Evolutionary conservation across 2,329 filamentous ascomycete species (phyloP).

Genomic region (Tolypocladium sp.): DNA sequence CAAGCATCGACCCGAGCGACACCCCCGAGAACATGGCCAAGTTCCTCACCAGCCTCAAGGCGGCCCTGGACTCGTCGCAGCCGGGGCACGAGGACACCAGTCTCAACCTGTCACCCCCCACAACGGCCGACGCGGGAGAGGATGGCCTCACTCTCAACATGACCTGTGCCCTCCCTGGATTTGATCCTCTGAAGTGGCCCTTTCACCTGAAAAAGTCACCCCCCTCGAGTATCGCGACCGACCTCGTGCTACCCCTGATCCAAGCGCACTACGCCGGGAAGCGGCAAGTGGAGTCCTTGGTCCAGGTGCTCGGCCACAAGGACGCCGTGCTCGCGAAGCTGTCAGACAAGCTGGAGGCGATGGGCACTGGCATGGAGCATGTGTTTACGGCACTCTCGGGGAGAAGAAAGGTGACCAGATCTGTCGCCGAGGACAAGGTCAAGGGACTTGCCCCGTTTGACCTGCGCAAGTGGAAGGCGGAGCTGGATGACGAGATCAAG

Average conservation of each 20-base stretch:
- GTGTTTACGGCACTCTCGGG: constrained; percentile 42
- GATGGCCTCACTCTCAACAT: constrained; percentile 42
- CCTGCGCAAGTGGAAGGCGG: constrained; percentile 26
- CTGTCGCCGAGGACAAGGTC: constrained; percentile 36
- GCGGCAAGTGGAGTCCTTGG: constrained; percentile 32
- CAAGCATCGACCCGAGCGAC: constrained; percentile 65
- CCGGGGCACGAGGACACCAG: constrained; percentile 33
- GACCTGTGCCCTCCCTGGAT: constrained; percentile 53
- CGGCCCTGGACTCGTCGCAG: constrained; percentile 38
- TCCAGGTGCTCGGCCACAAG: constrained; percentile 36
- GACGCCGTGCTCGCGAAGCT: constrained; percentile 41
- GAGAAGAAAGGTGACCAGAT: constrained; percentile 35
- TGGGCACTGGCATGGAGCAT: constrained; percentile 41
- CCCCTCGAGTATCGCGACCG: constrained; percentile 31
- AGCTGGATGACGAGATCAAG: constrained; percentile 13
- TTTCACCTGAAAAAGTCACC: constrained; percentile 43
- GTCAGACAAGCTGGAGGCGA: constrained; percentile 43
- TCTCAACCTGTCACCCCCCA: constrained; percentile 30
- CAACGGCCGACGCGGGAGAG: constrained; percentile 22
- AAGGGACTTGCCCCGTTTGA: constrained; percentile 43
- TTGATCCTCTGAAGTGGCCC: constrained; percentile 57
- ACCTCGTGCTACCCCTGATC: constrained; percentile 43
- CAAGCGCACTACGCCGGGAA: constrained; percentile 32
- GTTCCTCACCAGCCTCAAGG: constrained; percentile 54
- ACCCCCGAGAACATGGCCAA: constrained; percentile 57